These are phyloP conservation scores for Dictyostelium discoideum DNA, from an alignment of 78 protist species.

Conservation along the genomic window dicty_2.7 NC_007089.4:349001-349500, in stretches of 20 bases:
- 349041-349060: conserved; percentile 89
- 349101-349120: background rate
- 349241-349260: conserved; percentile 82
- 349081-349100: conserved; percentile 64
- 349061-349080: conserved; percentile 76
- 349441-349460: conserved; percentile 63
- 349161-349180: too few species aligned
- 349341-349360: conserved; percentile 82
- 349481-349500: conserved; percentile 66
- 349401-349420: conserved; percentile 72
- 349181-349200: conserved; percentile 80
- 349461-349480: conserved; percentile 70
- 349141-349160: background rate
- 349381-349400: conserved; percentile 84
- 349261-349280: conserved; percentile 77
- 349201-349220: conserved; percentile 82
- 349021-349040: conserved; percentile 81
- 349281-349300: conserved; percentile 69
- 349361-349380: conserved; percentile 63
- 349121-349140: background rate
- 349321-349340: conserved; percentile 82
- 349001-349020: conserved; percentile 81
- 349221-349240: conserved; percentile 86
- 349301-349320: conserved; percentile 88
- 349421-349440: conserved; percentile 24